Evolutionary conservation across 23 red algal genomes (phyloP).

Genomic region (Gracilaria caudata): DNA sequence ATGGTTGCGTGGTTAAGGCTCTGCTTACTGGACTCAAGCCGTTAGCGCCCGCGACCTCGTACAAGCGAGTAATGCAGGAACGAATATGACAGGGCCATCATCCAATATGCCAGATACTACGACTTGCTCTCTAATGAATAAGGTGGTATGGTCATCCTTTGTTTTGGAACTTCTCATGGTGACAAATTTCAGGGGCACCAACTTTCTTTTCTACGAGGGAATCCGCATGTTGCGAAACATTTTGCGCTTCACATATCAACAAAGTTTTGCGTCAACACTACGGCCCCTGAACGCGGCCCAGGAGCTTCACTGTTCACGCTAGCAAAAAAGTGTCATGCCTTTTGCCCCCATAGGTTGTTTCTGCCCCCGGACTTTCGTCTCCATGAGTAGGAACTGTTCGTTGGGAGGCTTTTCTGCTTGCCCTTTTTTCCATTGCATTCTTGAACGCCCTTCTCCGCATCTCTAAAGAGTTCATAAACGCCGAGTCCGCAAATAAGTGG

Average conservation of each 20-base stretch:
- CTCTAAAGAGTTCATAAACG: background rate
- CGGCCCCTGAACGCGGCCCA: background rate
- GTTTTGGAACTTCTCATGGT: background rate
- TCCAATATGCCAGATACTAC: background rate
- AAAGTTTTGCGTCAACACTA: background rate
- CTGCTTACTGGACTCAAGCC: background rate
- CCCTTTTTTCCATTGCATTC: background rate
- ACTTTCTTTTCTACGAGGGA: background rate
- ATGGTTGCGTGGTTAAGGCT: background rate
- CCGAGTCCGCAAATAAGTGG: no score
- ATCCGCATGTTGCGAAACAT: background rate
- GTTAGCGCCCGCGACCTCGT: background rate
- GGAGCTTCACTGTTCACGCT: background rate
- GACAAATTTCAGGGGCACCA: background rate
- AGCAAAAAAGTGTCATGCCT: background rate
- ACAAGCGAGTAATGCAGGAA: background rate
- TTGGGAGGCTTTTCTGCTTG: background rate
- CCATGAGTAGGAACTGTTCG: background rate
- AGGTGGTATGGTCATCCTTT: background rate
- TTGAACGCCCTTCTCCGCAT: background rate
- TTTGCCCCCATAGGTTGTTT: background rate
- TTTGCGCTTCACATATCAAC: background rate
- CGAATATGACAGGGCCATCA: background rate
- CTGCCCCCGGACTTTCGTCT: background rate
- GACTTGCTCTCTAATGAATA: background rate